Conservation (phyloP, 352 stramenopile species). For the Phytophthora kernoviae region DNA sequence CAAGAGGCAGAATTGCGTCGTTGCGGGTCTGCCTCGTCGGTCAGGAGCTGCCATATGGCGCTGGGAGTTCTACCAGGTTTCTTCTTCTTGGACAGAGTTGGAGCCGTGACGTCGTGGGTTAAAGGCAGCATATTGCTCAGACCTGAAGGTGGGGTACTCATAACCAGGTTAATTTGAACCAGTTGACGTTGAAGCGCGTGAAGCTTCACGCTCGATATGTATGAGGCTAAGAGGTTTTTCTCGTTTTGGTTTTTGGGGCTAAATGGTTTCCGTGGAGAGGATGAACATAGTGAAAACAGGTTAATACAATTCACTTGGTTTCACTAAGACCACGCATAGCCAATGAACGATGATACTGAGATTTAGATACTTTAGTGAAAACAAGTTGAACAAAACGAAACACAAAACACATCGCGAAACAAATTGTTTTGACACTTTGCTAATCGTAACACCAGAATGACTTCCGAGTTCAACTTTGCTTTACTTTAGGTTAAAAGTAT, state of each 20-base stretch:
- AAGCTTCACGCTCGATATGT: not conserved
- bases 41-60: constrained; percentile 84
- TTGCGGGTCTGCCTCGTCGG: constrained; percentile 80
- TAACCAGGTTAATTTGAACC: too few species aligned
- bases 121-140: constrained; percentile 33
- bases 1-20: constrained; percentile 74
- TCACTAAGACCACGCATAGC: not conserved
- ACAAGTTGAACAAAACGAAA: too few species aligned
- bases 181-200: constrained; percentile 38
- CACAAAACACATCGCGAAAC: too few species aligned
- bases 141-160: constrained; percentile 27
- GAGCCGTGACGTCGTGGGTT: constrained; percentile 1
- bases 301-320: constrained; percentile 1
- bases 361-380: too few species aligned
- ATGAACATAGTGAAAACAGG: too few species aligned
- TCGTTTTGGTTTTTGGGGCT: not conserved
- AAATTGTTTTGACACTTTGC: too few species aligned
- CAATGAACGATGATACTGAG: too few species aligned
- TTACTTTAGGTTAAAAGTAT: not conserved
- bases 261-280: too few species aligned
- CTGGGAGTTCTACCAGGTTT: constrained; percentile 67
- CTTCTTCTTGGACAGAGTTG: constrained; percentile 63
- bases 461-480: too few species aligned
- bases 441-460: too few species aligned
- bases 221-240: constrained; percentile 1